A percentile compares a stretch with the other conserved stretches of the same genome.
phyloP scores from a whole-genome alignment of 139 green algal species.

The Volvox reticuliferus region DNA sequence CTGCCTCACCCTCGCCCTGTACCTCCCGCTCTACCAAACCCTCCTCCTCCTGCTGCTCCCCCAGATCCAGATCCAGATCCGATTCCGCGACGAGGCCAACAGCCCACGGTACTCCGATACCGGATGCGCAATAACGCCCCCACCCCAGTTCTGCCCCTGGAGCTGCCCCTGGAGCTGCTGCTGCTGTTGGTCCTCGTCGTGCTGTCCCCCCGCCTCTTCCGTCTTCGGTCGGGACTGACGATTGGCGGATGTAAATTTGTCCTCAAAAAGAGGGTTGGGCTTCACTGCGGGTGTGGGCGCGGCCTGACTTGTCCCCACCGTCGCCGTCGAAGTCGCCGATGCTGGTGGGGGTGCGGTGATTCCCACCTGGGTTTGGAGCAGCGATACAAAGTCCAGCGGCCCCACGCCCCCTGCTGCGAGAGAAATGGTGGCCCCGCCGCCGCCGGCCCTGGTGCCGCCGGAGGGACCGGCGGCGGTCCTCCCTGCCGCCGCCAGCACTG shows the following conservation, averaged over 20 bases:
- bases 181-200: not conserved
- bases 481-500: no score
- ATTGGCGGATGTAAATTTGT: slow-evolving; percentile 3
- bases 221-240: not conserved
- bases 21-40: not conserved
- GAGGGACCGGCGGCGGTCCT: no score
- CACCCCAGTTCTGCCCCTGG: not conserved
- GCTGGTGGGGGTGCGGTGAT: no score
- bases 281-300: not conserved
- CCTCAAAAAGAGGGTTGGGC: not conserved
- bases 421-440: not conserved
- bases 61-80: not conserved
- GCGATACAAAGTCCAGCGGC: slow-evolving; percentile 23
- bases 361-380: slow-evolving; percentile 35
- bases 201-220: no score
- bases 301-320: no score
- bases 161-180: not conserved
- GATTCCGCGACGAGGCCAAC: not conserved
- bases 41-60: not conserved
- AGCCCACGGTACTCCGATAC: slow-evolving; percentile 23
- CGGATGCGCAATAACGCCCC: not conserved
- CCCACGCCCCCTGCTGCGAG: not conserved
- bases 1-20: not conserved
- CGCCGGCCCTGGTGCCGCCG: no score
- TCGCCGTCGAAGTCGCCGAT: no score